Evolutionary conservation across 169 alveolate species (phyloP), one percentile per base, ranked within the genome.

Genomic region (Prorocentrum cordatum): DNA sequence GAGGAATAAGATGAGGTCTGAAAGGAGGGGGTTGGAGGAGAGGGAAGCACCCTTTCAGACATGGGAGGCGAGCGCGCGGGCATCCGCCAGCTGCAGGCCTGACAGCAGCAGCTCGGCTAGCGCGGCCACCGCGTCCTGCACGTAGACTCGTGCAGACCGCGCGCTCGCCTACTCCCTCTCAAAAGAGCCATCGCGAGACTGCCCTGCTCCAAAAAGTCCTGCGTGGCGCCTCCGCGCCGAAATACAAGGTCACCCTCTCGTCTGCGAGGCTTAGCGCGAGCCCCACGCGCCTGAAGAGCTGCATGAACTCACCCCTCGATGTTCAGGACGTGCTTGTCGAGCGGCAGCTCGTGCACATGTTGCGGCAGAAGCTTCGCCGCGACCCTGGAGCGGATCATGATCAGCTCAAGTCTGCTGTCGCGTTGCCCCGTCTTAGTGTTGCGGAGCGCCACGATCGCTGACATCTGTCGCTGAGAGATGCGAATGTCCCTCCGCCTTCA

Each of bases 161-260:
- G 58, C 32, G 22, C 54, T 12, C 2, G 42, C 22, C 85, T 70
- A 73, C 6, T 50, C 9, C 85, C 85, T 1, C 85, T 20, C 24
- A 73, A 24, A 24, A 73, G 85, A 14, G 85, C 50, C 20, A n/a
- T 6, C 36, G 45, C 85, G 54, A 73, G 6, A 26, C 38, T 32
- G 2, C 29, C 24, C 4, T 47, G n/a, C 10, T 10, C 24, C 3
- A 75, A 33, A 29, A 75, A 75, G 38, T 75, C 42, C 32, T 36
- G 50, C 1, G 85, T 73, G 12, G 85, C 85, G 16, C 85, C 85
- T 2, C 85, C 85, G n/a, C 85, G 68, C 2, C 87, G 72, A 5
- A 58, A 26, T 75, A 50, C 12, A 58, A 1, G 9, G 47, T 26
- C 33, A 67, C 2, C 14, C 35, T 16, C 58, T 38, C 9, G 16